Evolutionary conservation across 306 rosid genomes (phyloP), one percentile per base, ranked within the genome.

Genomic region (Malus sylvestris): DNA sequence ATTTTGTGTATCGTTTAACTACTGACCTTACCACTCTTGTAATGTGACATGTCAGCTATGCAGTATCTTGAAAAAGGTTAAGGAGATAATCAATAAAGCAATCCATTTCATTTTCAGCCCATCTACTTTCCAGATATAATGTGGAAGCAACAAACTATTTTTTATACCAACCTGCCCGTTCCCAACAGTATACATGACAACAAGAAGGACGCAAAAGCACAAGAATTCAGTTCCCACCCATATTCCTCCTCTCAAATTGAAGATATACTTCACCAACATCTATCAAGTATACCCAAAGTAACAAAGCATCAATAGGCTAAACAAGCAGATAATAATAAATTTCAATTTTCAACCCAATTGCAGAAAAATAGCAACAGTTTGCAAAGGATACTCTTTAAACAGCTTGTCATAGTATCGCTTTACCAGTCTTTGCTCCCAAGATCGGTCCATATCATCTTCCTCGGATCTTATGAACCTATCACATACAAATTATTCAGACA

Each of bases 361-460:
- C 22, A 38, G 46, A 59, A 33, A 57, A 61, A 11, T 65, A 70
- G 61, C 61, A 75, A 46, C 20, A 73, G 10, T 59, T 74, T 65
- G 57, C 64, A 71, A 83, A 92, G 96, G 98, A 92, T 95, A 95
- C 98, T 95, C 98, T 83, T 95, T 92, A 79, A 92, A 95, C 85
- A 92, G 96, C 86, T 95, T 92, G 46, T 88, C 93, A 85, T 92
- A 90, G 82, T 92, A 95, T 65, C 92, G 93, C 87, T 90, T 95
- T 78, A 95, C 98, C 79, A 95, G 91, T n/a, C n/a, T n/a, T n/a
- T n/a, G n/a, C n/a, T 95, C 82, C 98, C 98, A 90, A 55, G 98
- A 94, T 65, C 83, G 84, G 85, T 95, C 68, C 96, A 85, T 76
- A 65, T 92, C 98, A 90, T 90, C 98, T 88, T 92, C 97, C 85